Base-by-base conservation (phyloP, 257 asterid genomes). In the Jacaranda mimosifolia region DNA sequence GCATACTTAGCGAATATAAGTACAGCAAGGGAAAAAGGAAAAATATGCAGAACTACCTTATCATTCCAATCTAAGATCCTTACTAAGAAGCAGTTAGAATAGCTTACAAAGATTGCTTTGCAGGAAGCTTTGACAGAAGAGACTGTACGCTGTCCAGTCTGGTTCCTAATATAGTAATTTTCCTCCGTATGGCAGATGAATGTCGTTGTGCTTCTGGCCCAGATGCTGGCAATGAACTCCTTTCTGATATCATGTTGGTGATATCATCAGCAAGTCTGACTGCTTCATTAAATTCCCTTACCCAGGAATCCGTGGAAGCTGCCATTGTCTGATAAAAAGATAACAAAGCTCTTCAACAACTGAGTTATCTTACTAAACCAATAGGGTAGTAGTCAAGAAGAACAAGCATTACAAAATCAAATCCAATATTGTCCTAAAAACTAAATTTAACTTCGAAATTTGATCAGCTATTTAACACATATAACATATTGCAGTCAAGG, bases 271-370 rank as follows among this genome's bases (percentile, higher is more conserved):
- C 92, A 74, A 93, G 95, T 85, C 79, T 87, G 77, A 86, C 90
- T 52, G 97, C 97, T 85, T 93, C 99, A 68, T 93, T 93, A 81
- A 91, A 96, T 86, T 91, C 98, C 90, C 90, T 91, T 58, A 91
- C 93, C 99, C 99, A 96, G 4, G 91, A 70, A 69, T 96, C 99
- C 52, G 87, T 89, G 15, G 96, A 81, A 72, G 92, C 85, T 51
- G 91, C 99, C 98, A 93, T 93, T 84, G 63, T 89, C 96, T 46
- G 95, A 80, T 63, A 85, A 85, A 90, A 91, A 84, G 82, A 57
- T 15, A 56, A 90, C 42, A 43, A 38, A 26, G 32, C 2, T 51
- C 38, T 13, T 19, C 36, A 64, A 21, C 14, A 12, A 53, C 7
- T 55, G 56, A 36, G 63, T 58, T 42, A 58, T 77, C 66, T 53